Base-by-base conservation (phyloP, 768 basidiomycete species). In the Daedaleopsis sinensis region DNA sequence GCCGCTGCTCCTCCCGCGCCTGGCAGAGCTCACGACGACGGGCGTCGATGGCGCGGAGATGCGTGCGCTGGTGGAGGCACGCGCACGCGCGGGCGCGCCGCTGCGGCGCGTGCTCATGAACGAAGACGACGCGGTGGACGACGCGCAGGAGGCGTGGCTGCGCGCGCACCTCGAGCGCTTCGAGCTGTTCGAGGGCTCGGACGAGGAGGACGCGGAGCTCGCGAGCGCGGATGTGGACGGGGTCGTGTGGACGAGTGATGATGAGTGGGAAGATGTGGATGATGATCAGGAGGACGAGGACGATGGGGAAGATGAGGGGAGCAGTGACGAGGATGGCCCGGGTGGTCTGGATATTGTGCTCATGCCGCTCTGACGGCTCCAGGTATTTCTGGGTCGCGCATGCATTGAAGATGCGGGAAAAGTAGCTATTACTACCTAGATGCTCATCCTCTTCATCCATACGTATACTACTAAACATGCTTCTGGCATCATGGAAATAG, bases 111-210 rank as follows among this genome's bases (percentile, higher is more conserved):
- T 80, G 55, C 70, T 69, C 37, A 78, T 88, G 73, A 78, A 83
- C 43, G 68, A 78, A 55, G 70, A 76, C 0, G 82, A 83, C 52
- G 70, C 73, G 1, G 43, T 89, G n/a, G 65, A 70, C 0, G 53
- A 65, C 1, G 73, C 74, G 23, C 81, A 85, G 13, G 76, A 78
- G 62, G 69, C 68, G 43, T 90, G 87, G 88, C 67, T 90, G 42
- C 75, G 70, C 53, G 70, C 71, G 6, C 76, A 88, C 54, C 54
- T 67, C 64, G 79, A 84, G 59, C 73, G 73, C 36, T 77, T 89
- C 16, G 82, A 82, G 12, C 81, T 77, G 62, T 89, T 86, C 61
- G 85, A 84, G 52, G 68, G 63, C 35, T 71, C 83, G 37, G 86
- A 85, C 48, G 78, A 79, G 49, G 78, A 79, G 35, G 86, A 84